These are phyloP conservation scores for Suhomyces bribrorum DNA, from an alignment of 1,139 yeast genomes.

Conservation along the genomic window DNA sequence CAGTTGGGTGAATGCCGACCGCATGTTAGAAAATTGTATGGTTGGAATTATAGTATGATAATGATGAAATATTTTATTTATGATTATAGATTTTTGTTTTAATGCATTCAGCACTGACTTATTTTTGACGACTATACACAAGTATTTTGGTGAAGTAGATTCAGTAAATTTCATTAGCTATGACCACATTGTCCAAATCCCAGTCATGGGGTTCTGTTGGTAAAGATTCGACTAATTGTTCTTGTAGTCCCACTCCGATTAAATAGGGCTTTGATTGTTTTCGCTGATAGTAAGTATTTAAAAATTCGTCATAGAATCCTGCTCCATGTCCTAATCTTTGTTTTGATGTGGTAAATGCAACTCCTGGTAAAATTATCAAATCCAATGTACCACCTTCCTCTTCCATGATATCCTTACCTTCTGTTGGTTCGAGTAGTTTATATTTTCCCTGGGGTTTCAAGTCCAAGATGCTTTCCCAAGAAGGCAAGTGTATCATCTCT, in stretches of 20 bases:
- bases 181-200: constrained; percentile 58
- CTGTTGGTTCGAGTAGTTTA: constrained; percentile 65
- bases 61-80: not conserved
- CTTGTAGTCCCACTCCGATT: constrained; percentile 69
- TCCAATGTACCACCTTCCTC: constrained; percentile 53
- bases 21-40: constrained; percentile 74
- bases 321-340: constrained; percentile 88
- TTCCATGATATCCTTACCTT: constrained; percentile 36
- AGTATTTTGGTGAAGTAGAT: no score
- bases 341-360: constrained; percentile 63
- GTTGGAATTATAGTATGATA: constrained; percentile 56
- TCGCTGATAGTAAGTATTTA: constrained; percentile 48
- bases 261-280: constrained; percentile 41
- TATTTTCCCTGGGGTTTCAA: constrained; percentile 72
- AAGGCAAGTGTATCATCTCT: constrained; percentile 54
- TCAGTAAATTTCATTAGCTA: constrained; percentile 17
- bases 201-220: constrained; percentile 77
- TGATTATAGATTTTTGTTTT: not conserved
- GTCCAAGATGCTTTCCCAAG: constrained; percentile 41
- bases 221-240: constrained; percentile 60
- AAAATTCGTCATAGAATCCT: constrained; percentile 85
- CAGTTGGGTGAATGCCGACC: constrained; percentile 85
- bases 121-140: no score
- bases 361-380: constrained; percentile 78
- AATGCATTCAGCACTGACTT: no score